phyloP scores from a whole-genome alignment of 768 basidiomycete species.

The Mycena chlorophos region DNA sequence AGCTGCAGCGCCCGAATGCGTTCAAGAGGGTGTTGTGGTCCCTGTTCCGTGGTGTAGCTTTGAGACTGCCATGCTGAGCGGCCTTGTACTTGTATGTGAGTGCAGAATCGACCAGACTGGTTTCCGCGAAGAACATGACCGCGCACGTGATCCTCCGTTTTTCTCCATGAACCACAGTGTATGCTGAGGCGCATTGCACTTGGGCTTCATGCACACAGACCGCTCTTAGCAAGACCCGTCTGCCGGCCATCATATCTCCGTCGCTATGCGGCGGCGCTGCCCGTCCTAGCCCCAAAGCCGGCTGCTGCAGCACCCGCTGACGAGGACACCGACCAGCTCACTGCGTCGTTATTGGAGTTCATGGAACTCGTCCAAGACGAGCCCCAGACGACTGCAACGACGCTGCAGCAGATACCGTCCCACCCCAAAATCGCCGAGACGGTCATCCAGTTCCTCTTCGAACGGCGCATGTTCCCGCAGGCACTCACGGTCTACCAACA shows the following conservation, averaged over 20 bases:
- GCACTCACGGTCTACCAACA: slow-evolving; percentile 43
- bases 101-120: too few relatives aligned
- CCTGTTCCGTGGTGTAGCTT: too few relatives aligned
- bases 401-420: slow-evolving; percentile 14
- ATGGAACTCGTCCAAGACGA: slow-evolving; percentile 19
- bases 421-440: slow-evolving; percentile 29
- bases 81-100: too few relatives aligned
- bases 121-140: too few relatives aligned
- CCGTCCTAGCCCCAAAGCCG: not conserved
- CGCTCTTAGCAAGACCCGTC: not conserved
- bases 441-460: slow-evolving; percentile 42
- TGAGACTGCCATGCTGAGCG: too few relatives aligned
- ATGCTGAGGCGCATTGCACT: not conserved
- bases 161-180: not conserved
- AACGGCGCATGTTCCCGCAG: slow-evolving; percentile 35
- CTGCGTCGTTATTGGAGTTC: slow-evolving; percentile 13
- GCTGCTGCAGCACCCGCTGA: not conserved
- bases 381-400: not conserved
- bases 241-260: too few relatives aligned
- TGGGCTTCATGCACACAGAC: not conserved
- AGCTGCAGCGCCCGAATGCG: too few relatives aligned
- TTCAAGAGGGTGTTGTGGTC: too few relatives aligned
- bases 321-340: slow-evolving; percentile 7
- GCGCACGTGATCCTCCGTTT: not conserved
- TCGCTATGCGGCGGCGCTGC: not conserved